These are phyloP conservation scores for Pouteria glomerata DNA, from an alignment of 148 eudicot species.

Conservation along the genomic window DNA sequence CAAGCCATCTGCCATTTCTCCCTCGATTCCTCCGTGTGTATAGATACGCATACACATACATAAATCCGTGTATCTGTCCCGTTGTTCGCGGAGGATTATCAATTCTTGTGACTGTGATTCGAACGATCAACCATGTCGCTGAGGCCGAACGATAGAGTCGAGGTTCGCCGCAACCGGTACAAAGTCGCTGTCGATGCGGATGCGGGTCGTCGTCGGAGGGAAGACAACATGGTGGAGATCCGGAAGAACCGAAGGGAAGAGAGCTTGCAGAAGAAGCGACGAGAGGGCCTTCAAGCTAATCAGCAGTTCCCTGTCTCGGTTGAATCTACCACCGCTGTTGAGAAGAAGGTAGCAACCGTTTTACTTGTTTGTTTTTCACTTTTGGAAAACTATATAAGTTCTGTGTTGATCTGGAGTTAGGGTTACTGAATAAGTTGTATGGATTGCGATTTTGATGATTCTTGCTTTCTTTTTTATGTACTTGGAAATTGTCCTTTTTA, in stretches of 20 bases:
- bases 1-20: not conserved
- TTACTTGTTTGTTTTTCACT: not conserved
- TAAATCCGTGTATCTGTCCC: not conserved
- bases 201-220: constrained; percentile 33
- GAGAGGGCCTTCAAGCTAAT: constrained; percentile 23
- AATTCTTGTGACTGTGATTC: not conserved
- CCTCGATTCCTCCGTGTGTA: no score
- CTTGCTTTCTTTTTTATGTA: not conserved
- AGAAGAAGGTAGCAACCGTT: constrained; percentile 21
- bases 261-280: constrained; percentile 31
- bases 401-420: not conserved
- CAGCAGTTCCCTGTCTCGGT: constrained; percentile 8
- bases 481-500: not conserved
- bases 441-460: not conserved
- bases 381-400: not conserved
- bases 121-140: constrained; percentile 20
- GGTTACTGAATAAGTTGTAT: not conserved
- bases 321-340: constrained; percentile 15
- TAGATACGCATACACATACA: no score
- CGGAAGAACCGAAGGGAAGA: constrained; percentile 34
- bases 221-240: constrained; percentile 42
- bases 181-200: constrained; percentile 41
- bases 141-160: constrained; percentile 26
- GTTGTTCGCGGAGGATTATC: no score
- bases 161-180: constrained; percentile 31